Conservation (phyloP, 2,329 filamentous ascomycete genomes). For the Diplodia scrobiculata region DNA sequence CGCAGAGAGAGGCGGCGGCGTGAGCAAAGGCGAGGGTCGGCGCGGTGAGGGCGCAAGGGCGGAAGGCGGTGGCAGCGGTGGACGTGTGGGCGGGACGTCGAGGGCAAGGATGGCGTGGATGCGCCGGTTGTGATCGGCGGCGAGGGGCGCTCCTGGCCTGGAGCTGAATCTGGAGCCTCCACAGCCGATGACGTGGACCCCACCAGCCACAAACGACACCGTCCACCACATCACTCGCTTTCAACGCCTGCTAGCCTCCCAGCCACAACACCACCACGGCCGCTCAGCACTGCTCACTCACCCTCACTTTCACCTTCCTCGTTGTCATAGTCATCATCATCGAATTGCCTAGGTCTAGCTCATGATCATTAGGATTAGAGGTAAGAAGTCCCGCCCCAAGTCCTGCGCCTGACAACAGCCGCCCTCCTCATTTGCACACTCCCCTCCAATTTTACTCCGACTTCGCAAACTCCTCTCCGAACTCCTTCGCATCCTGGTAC, state of each 20-base stretch:
- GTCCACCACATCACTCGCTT: neutral
- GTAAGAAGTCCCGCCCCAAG: neutral
- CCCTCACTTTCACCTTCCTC: neutral
- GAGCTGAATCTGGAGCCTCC: neutral
- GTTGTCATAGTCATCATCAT: neutral
- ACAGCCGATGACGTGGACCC: constrained; percentile 6
- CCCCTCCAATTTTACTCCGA: constrained; percentile 2
- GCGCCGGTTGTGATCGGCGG: constrained; percentile 23
- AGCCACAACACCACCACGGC: neutral
- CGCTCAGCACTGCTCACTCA: neutral
- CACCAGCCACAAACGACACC: neutral
- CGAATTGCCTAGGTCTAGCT: constrained; percentile 14
- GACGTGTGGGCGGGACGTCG: constrained; percentile 14
- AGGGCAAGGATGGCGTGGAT: constrained; percentile 22
- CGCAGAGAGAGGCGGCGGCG: neutral
- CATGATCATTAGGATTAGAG: constrained; percentile 21
- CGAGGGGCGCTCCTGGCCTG: constrained; percentile 3
- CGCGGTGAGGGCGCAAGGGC: constrained; percentile 4
- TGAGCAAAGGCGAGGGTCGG: neutral
- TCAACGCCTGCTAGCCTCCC: neutral
- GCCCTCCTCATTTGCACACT: neutral
- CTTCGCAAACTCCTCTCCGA: constrained; percentile 30
- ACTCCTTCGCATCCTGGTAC: constrained; percentile 80
- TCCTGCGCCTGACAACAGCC: constrained; percentile 1
- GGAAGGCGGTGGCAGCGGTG: constrained; percentile 6